Evolutionary conservation across 352 stramenopile genomes (phyloP).

Genomic region (Sclerospora graminicola): DNA sequence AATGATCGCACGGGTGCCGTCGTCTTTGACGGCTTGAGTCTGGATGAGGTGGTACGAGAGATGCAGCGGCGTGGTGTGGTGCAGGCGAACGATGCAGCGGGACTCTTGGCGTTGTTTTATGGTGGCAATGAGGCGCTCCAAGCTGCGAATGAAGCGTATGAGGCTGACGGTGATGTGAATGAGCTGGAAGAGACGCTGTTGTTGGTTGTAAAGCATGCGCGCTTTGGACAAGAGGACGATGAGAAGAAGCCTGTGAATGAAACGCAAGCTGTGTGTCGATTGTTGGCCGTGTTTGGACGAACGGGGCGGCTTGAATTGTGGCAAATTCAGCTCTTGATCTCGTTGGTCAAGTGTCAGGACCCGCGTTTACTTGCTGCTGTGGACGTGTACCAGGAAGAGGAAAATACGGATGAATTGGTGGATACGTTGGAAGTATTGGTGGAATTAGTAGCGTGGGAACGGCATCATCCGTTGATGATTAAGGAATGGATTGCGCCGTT

Average conservation of each 20-base stretch:
- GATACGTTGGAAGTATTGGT: constrained; percentile 50
- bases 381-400: constrained; percentile 44
- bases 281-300: constrained; percentile 28
- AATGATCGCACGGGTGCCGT: constrained; percentile 7
- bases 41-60: constrained; percentile 56
- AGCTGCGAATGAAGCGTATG: constrained; percentile 63
- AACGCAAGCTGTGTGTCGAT: constrained; percentile 11
- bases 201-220: constrained; percentile 74
- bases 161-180: constrained; percentile 56
- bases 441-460: constrained; percentile 53
- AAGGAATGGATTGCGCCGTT: constrained; percentile 47
- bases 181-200: constrained; percentile 72
- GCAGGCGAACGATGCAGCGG: constrained; percentile 40
- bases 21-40: constrained; percentile 19
- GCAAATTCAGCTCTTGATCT: constrained; percentile 54
- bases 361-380: constrained; percentile 41
- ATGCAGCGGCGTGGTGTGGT: constrained; percentile 53
- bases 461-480: constrained; percentile 37
- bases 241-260: constrained; percentile 12
- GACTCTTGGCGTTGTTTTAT: constrained; percentile 51
- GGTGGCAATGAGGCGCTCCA: constrained; percentile 62
- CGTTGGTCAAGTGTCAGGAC: constrained; percentile 28
- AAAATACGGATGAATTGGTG: constrained; percentile 32
- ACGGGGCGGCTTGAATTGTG: constrained; percentile 33
- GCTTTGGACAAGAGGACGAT: constrained; percentile 28